Conservation (phyloP, 345 rosid genomes). For the Citrus sinensis region DVS_A1.0 CM039166.1:7407001-7407500, state of each 20-base stretch:
- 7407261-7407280: background rate
- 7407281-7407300: background rate
- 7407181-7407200: background rate
- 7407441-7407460: slow-evolving; percentile 56
- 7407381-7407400: slow-evolving; percentile 88
- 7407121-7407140: background rate
- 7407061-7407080: no score
- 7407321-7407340: slow-evolving; percentile 32
- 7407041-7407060: no score
- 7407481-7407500: slow-evolving; percentile 80
- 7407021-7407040: no score
- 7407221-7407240: background rate
- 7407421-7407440: slow-evolving; percentile 82
- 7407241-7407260: background rate
- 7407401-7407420: slow-evolving; percentile 82
- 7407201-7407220: background rate
- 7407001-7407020: no score
- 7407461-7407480: slow-evolving; percentile 62
- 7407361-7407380: slow-evolving; percentile 47
- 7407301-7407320: background rate
- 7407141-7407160: background rate
- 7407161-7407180: background rate
- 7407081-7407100: background rate
- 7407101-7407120: background rate
- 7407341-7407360: slow-evolving; percentile 89